Conservation (phyloP, 2,329 filamentous ascomycete species). For the Alternaria sp. region DNA sequence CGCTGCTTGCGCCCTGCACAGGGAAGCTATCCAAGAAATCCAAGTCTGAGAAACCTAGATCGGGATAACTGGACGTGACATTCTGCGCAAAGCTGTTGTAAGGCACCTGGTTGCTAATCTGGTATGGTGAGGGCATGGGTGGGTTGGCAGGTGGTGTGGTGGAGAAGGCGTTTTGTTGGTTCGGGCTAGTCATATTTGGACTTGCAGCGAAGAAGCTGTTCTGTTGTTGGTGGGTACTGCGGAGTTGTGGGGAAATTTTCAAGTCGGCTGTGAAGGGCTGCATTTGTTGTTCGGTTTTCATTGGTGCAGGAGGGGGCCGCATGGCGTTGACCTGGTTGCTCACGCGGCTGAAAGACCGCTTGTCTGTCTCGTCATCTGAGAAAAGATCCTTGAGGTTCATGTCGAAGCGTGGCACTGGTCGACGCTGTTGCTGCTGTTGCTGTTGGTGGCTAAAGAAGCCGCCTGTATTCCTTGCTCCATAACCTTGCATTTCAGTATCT, state of each 20-base stretch:
- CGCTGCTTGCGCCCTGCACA: conserved; percentile 33
- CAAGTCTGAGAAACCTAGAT: conserved; percentile 57
- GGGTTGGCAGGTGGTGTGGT: conserved; percentile 11
- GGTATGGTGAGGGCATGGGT: conserved; percentile 36
- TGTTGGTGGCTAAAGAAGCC: conserved; percentile 28
- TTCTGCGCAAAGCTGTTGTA: conserved; percentile 43
- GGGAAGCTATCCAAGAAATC: conserved; percentile 65
- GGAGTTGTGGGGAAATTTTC: conserved; percentile 49
- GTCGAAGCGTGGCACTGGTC: conserved; percentile 66
- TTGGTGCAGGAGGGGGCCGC: conserved; percentile 41
- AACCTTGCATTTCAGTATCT: conserved; percentile 47
- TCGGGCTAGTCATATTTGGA: conserved; percentile 27
- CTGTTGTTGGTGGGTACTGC: conserved; percentile 26
- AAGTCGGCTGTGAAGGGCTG: conserved; percentile 38
- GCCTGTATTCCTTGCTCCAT: conserved; percentile 24
- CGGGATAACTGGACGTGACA: conserved; percentile 40
- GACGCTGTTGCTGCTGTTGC: conserved; percentile 31
- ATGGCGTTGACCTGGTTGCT: conserved; percentile 48
- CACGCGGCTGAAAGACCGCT: conserved; percentile 49
- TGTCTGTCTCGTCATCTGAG: conserved; percentile 51
- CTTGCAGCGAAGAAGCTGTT: conserved; percentile 15
- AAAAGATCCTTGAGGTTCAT: conserved; percentile 53
- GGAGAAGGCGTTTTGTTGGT: conserved; percentile 25
- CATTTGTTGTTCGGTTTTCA: conserved; percentile 37
- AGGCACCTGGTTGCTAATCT: conserved; percentile 39